Base-by-base conservation (phyloP, 169 alveolate genomes). In the Cryptosporidium sp. region DNA sequence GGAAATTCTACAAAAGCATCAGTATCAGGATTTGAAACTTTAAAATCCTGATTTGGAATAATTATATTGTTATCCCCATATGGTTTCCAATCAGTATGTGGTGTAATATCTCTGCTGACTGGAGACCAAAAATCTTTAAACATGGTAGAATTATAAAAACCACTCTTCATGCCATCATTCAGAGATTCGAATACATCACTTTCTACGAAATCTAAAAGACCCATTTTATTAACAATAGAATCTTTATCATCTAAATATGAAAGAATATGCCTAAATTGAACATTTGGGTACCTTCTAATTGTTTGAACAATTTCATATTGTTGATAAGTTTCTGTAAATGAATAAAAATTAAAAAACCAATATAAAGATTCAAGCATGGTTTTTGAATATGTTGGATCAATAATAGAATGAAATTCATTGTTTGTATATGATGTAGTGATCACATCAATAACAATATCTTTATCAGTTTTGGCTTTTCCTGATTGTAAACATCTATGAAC, bases 1-100 rank as follows among this genome's bases (percentile, higher is more conserved):
- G 89, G 89, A 65, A 62, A 80, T 29, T 80, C 89, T 21, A 80
- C 80, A 65, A 62, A 80, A 16, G 80, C 51, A 39, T 80, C 89
- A 6, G 69, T 4, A 16, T 80, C 89, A 3, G 89, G 75, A 80
- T 80, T 65, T 29, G 69, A 80, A 29, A 21, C 67, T 1, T 39
- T 18, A 0, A 12, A 21, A 18, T 14, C 39, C 0, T 9, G 16
- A 6, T 37, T 65, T 26, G 89, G 89, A 37, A 80, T 16, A 4
- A 35, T 42, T 9, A 80, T 42, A 33, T 37, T 4, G 29, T 45
- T 33, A 31, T 48, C 69, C 9, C 65, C 65, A 80, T 62, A 80
- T 2, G 68, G 73, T 16, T 33, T 62, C 89, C 89, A 80, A 51
- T 60, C 62, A 0, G 45, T 18, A 29, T 8, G 14, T 18, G 72